A percentile compares a stretch with the other conserved stretches of the same genome.
phyloP scores from a whole-genome alignment of 192 early-diverging fungal species.

The Irineochytrium annulatum region DNA sequence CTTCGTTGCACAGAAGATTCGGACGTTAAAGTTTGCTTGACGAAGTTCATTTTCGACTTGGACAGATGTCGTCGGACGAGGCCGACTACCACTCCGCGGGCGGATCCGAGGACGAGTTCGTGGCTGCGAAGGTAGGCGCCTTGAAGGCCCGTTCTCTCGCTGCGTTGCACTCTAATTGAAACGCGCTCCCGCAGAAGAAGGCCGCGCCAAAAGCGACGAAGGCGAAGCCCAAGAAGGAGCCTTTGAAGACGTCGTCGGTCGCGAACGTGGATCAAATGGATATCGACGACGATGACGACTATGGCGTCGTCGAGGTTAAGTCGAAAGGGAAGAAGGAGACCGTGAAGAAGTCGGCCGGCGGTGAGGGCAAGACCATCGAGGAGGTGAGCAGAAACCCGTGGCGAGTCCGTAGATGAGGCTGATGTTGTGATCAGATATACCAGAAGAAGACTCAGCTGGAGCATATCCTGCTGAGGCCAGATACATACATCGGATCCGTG shows the following conservation, averaged over 20 bases:
- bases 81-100: too few relatives aligned
- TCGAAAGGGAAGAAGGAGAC: too few relatives aligned
- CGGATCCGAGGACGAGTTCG: too few relatives aligned
- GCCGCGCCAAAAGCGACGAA: not conserved
- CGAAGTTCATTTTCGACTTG: too few relatives aligned
- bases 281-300: not conserved
- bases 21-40: too few relatives aligned
- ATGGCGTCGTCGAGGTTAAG: too few relatives aligned
- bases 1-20: too few relatives aligned
- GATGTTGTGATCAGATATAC: constrained; percentile 71
- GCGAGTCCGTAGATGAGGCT: not conserved
- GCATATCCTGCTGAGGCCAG: constrained; percentile 90
- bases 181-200: not conserved
- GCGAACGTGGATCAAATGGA: not conserved
- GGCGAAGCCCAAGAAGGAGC: not conserved
- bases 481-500: constrained; percentile 93
- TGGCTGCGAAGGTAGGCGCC: too few relatives aligned
- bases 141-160: too few relatives aligned
- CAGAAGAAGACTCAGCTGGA: constrained; percentile 94
- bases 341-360: not conserved
- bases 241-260: not conserved
- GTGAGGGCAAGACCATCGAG: constrained; percentile 13
- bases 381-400: not conserved
- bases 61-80: too few relatives aligned
- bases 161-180: not conserved